Conservation (phyloP, 2,329 filamentous ascomycete species). For the Pseudogymnoascus sp. region DNA sequence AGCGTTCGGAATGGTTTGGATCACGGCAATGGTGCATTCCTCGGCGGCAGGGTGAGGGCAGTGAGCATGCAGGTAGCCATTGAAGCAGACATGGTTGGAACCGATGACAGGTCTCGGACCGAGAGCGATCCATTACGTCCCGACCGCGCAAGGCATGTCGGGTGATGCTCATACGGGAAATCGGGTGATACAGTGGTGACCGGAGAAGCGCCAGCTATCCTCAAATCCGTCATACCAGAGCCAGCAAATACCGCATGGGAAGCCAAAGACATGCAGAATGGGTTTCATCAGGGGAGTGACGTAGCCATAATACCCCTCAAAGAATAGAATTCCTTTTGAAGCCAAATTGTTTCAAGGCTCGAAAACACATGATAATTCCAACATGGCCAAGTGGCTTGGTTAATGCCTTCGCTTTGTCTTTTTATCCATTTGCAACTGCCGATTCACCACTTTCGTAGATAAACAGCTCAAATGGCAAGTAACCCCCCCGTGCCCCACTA, state of each 20-base stretch:
- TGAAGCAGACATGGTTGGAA: background rate
- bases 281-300: background rate
- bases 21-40: background rate
- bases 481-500: background rate
- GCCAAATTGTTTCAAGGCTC: background rate
- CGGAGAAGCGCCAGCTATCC: background rate
- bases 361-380: background rate
- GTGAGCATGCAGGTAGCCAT: background rate
- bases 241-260: constrained; percentile 1
- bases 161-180: background rate
- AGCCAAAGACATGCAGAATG: background rate
- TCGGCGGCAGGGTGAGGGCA: background rate
- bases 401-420: background rate
- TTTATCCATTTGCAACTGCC: background rate
- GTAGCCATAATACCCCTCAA: background rate
- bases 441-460: background rate
- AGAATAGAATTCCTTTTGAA: background rate
- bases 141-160: background rate
- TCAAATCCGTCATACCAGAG: background rate
- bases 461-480: background rate
- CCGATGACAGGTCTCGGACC: background rate
- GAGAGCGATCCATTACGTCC: background rate
- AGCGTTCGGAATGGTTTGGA: background rate
- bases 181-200: background rate
- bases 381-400: background rate